Conservation (phyloP, 306 rosid species). For the Lathyrus tuberosus region DNA sequence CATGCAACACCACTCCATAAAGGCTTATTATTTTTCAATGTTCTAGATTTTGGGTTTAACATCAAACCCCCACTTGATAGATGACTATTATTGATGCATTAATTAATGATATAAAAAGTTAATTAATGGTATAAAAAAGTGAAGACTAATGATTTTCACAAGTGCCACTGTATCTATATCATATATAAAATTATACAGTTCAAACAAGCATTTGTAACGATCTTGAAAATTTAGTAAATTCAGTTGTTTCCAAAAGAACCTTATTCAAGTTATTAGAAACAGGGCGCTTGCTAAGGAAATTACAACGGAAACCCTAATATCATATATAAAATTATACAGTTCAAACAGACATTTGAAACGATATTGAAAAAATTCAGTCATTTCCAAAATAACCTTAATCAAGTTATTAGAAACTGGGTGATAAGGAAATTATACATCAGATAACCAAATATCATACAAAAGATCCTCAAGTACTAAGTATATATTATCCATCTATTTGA, state of each 20-base stretch:
- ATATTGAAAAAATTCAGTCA: slow-evolving; percentile 4
- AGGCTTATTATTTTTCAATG: slow-evolving; percentile 23
- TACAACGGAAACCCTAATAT: slow-evolving; percentile 1
- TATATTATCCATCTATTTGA: slow-evolving; percentile 9
- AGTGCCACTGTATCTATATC: not conserved
- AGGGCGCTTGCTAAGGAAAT: slow-evolving; percentile 9
- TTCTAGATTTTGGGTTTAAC: slow-evolving; percentile 5
- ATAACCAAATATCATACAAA: slow-evolving; percentile 22
- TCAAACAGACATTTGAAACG: slow-evolving; percentile 23
- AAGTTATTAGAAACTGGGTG: slow-evolving; percentile 6
- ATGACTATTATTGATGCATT: slow-evolving; percentile 17
- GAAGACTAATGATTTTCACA: not conserved
- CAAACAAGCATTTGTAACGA: slow-evolving; percentile 15
- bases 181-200: not conserved
- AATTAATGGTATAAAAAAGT: not conserved
- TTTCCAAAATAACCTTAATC: slow-evolving; percentile 2
- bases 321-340: not conserved
- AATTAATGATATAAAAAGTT: not conserved
- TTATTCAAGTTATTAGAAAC: not conserved
- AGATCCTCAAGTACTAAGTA: slow-evolving; percentile 21
- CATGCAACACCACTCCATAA: slow-evolving; percentile 10
- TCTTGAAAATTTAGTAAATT: slow-evolving; percentile 13
- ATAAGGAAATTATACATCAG: not conserved
- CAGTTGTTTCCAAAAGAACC: slow-evolving; percentile 12
- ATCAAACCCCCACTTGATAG: slow-evolving; percentile 21